A percentile compares a stretch with the other conserved stretches of the same genome.
Conservation (phyloP, 495 filamentous ascomycete genomes). For the Penicillium taxi region DNA sequence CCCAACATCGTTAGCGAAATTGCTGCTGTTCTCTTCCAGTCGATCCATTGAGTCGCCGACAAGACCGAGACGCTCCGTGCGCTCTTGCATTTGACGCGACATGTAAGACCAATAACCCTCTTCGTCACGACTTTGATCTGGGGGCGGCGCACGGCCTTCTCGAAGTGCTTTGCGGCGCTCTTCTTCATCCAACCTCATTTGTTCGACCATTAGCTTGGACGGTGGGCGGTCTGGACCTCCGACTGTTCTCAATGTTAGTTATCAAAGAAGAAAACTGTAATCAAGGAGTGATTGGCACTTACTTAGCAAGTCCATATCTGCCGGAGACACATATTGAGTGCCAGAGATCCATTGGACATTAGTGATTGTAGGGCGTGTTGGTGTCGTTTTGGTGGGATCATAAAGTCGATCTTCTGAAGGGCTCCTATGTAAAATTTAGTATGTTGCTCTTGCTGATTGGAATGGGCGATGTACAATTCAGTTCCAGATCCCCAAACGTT, state of each 20-base stretch:
- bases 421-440: constrained; percentile 33
- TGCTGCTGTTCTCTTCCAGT: constrained; percentile 67
- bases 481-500: constrained; percentile 72
- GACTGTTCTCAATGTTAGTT: constrained; percentile 36
- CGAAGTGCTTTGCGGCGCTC: constrained; percentile 43
- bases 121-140: constrained; percentile 18
- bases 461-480: constrained; percentile 35
- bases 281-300: constrained; percentile 8
- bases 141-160: constrained; percentile 24
- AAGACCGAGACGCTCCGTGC: constrained; percentile 76
- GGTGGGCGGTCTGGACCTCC: constrained; percentile 82
- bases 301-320: constrained; percentile 84
- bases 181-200: constrained; percentile 51
- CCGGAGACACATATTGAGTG: constrained; percentile 79
- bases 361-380: constrained; percentile 86
- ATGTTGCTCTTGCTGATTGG: background rate
- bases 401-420: constrained; percentile 62
- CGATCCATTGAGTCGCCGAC: constrained; percentile 78
- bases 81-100: constrained; percentile 75
- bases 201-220: constrained; percentile 66
- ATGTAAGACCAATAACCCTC: constrained; percentile 66
- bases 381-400: constrained; percentile 62
- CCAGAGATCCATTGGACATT: constrained; percentile 95
- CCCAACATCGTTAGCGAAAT: constrained; percentile 76
- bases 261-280: background rate